Evolutionary conservation across 164 flowering plant species (phyloP).

Genomic region (Magnolia sinica): DNA sequence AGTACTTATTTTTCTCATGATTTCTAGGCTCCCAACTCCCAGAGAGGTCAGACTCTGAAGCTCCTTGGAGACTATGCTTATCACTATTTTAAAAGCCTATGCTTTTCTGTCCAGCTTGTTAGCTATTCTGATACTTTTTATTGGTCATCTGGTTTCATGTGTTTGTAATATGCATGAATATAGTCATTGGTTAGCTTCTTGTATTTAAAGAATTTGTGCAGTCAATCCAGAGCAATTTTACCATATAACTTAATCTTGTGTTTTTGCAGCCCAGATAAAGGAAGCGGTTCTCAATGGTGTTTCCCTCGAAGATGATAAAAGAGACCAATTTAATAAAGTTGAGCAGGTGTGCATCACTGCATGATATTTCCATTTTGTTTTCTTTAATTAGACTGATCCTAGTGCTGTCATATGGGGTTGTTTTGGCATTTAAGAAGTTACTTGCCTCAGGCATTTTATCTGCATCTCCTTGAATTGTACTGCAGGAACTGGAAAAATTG

Average conservation of each 20-base stretch:
- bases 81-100: background rate
- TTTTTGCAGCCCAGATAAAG: constrained; percentile 71
- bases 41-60: background rate
- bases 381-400: background rate
- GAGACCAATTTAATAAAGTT: constrained; percentile 79
- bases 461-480: background rate
- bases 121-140: too few relatives aligned
- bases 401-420: background rate
- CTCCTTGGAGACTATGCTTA: background rate
- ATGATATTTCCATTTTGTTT: background rate
- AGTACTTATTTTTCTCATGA: background rate
- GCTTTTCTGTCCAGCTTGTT: background rate
- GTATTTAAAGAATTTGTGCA: background rate
- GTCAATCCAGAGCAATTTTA: background rate
- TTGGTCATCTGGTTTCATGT: too few relatives aligned
- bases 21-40: background rate
- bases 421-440: background rate
- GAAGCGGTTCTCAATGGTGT: constrained; percentile 92
- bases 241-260: background rate
- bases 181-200: background rate
- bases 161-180: too few relatives aligned
- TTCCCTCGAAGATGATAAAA: constrained; percentile 81
- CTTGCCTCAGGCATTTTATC: background rate
- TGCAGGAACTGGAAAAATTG: constrained; percentile 79
- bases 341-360: constrained; percentile 56